Evolutionary conservation across 1,284 basidiomycete genomes (phyloP).

Genomic region (Rhizoctonia solani): DNA sequence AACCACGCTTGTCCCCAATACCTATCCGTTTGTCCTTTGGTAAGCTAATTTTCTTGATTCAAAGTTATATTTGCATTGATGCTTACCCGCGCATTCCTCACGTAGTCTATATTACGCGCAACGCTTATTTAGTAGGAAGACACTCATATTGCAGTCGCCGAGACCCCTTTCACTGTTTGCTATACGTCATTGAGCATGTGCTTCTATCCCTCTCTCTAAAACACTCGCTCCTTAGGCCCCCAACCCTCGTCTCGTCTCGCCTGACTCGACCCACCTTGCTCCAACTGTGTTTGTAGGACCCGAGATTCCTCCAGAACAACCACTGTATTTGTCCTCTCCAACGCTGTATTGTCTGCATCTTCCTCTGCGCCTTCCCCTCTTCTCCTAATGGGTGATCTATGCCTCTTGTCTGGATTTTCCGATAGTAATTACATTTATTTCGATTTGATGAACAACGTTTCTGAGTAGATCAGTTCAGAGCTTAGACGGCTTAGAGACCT

Average conservation of each 20-base stretch:
- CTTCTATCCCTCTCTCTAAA: neutral
- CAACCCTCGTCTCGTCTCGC: neutral
- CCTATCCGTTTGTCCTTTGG: neutral
- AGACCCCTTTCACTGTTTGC: too few relatives aligned
- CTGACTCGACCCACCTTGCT: neutral
- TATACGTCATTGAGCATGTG: neutral
- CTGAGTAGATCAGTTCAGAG: too few relatives aligned
- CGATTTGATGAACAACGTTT: too few relatives aligned
- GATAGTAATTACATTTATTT: neutral
- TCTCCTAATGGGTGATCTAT: slow-evolving; percentile 3
- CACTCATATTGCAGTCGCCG: too few relatives aligned
- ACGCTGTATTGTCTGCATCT: neutral
- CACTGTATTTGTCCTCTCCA: slow-evolving; percentile 21
- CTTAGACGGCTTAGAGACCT: too few relatives aligned
- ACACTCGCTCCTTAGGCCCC: neutral
- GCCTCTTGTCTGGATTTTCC: slow-evolving; percentile 16
- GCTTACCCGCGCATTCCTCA: neutral
- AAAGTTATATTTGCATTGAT: neutral
- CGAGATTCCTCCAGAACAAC: neutral
- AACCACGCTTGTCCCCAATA: neutral
- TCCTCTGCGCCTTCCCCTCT: too few relatives aligned
- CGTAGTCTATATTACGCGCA: slow-evolving; percentile 8
- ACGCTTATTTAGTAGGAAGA: neutral
- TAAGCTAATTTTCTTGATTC: neutral
- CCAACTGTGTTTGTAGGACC: slow-evolving; percentile 13